Percentiles rank a stretch among this genome's conserved stretches.
phyloP scores from a whole-genome alignment of 169 alveolate genomes.

The Plasmodium fragile region DNA sequence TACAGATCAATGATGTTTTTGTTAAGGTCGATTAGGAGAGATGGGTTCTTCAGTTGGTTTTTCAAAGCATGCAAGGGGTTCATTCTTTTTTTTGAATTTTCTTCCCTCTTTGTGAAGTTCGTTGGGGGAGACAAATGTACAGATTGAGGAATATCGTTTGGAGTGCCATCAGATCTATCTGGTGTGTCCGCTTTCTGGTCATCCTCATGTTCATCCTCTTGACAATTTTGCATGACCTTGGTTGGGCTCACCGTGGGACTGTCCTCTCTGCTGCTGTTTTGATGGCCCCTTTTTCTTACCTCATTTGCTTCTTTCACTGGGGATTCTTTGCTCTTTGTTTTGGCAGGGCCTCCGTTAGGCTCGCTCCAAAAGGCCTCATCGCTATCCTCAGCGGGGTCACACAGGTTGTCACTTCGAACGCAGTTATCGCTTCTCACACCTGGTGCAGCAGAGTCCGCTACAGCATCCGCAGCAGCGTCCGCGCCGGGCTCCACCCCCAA shows the following conservation, averaged over 20 bases:
- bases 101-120: neutral
- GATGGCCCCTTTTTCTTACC: neutral
- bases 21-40: slow-evolving; percentile 29
- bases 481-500: neutral
- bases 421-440: neutral
- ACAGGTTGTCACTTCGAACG: neutral
- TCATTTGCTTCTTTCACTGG: neutral
- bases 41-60: slow-evolving; percentile 10
- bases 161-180: neutral
- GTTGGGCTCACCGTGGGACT: neutral
- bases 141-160: neutral
- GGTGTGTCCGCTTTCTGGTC: neutral
- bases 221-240: neutral
- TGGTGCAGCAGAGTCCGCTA: neutral
- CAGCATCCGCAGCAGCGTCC: neutral
- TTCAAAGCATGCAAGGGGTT: slow-evolving; percentile 4
- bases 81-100: neutral
- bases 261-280: neutral
- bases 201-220: neutral
- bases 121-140: neutral
- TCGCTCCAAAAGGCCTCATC: neutral
- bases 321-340: neutral
- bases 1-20: slow-evolving; percentile 29
- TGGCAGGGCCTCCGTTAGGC: neutral
- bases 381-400: neutral